Base-by-base conservation (phyloP, 495 filamentous ascomycete species). In the Trichoderma reesei region DNA sequence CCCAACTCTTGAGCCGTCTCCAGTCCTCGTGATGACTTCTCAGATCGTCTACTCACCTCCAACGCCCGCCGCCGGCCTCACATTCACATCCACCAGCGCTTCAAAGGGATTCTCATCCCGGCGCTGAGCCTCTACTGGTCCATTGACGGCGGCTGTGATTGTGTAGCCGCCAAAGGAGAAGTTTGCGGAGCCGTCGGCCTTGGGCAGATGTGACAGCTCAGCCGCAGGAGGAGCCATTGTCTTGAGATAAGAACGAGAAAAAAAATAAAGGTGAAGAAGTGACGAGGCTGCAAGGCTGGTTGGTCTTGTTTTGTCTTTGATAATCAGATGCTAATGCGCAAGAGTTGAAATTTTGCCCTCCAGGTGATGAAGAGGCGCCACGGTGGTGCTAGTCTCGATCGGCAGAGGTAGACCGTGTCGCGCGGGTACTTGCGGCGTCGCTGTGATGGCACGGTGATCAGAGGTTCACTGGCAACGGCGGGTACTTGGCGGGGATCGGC, bases 101-200 rank as follows among this genome's bases (percentile, higher is more conserved):
- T 96, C 91, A 74, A 95, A 90, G 16, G 94, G 88, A 63, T 90
- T 84, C 68, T 96, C 88, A 69, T 96, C 93, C 67, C 90, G 83
- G 67, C 91, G 86, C 67, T 84, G 86, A 20, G 92, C 90, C 75
- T 97, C 93, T 67, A 97, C 82, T n/a, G 94, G 94, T 0, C 90
- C 94, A 72, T 93, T 96, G 66, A 95, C 91, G 13, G 90, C 86
- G 62, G 87, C 90, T 59, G 94, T 83, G 66, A 98, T 82, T 61
- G 85, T 86, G 73, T 89, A 96, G 41, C 90, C 90, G 59, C 88
- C 87, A 64, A 83, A 80, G 16, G 87, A 85, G 72, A 91, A 93
- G 38, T 84, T 89, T 9, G 91, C 91, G 61, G 94, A 98, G 61
- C 94, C 94, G 73, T 97, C 92, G 37, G 91, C 81, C 44, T 88